Evolutionary conservation across 2,329 filamentous ascomycete genomes (phyloP).

Genomic region (Fusarium beomiforme): DNA sequence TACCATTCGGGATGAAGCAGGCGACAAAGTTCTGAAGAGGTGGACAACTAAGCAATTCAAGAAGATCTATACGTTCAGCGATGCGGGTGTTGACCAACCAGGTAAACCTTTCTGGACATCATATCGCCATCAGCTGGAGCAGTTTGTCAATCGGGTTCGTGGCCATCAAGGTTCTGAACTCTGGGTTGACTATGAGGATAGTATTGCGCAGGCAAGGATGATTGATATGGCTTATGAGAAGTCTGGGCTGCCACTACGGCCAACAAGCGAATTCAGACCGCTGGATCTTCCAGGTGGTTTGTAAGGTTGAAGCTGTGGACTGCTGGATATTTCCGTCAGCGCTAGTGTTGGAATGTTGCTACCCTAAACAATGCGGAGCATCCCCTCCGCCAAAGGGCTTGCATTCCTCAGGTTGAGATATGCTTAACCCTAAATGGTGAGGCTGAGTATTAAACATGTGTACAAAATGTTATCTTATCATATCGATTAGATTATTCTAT

Average conservation of each 20-base stretch:
- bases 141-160: background rate
- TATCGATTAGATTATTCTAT: too few species aligned
- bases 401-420: background rate
- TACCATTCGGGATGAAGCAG: background rate
- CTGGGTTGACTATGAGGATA: background rate
- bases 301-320: background rate
- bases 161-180: background rate
- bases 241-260: background rate
- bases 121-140: background rate
- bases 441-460: background rate
- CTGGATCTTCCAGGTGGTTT: fast-evolving
- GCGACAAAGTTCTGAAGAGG: background rate
- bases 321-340: background rate
- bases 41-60: background rate
- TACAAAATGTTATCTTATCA: too few species aligned
- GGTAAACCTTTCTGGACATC: background rate
- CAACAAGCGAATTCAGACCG: background rate
- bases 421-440: background rate
- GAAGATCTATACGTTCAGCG: background rate
- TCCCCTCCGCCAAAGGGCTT: background rate
- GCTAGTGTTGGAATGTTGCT: background rate
- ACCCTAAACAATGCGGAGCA: background rate
- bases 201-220: background rate
- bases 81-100: fast-evolving
- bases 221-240: background rate